Percentiles rank a stretch among this genome's conserved stretches.
Evolutionary conservation across 352 stramenopile genomes (phyloP).

Genomic region (Plasmopara viticola): DNA sequence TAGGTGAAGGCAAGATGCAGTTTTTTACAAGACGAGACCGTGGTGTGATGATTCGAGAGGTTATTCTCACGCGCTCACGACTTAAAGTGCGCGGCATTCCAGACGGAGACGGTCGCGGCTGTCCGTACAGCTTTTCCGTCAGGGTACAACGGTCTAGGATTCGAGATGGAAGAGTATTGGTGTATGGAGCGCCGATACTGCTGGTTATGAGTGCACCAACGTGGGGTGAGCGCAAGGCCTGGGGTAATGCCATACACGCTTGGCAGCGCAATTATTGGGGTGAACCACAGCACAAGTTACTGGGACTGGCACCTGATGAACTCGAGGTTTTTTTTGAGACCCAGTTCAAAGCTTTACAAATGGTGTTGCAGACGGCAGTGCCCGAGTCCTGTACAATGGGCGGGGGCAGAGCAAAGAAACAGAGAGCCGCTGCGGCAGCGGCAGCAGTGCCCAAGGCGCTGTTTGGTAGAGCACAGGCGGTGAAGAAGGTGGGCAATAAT

Average conservation of each 20-base stretch:
- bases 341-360: conserved; percentile 49
- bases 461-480: conserved; percentile 46
- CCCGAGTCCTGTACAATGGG: conserved; percentile 11
- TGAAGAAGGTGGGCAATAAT: conserved; percentile 50
- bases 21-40: conserved; percentile 62
- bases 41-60: conserved; percentile 56
- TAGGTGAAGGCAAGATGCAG: conserved; percentile 67
- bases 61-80: conserved; percentile 63
- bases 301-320: conserved; percentile 46
- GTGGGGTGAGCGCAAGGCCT: conserved; percentile 72
- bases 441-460: conserved; percentile 34
- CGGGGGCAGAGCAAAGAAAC: conserved; percentile 13
- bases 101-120: conserved; percentile 60
- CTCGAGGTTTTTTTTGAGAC: conserved; percentile 72
- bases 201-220: conserved; percentile 65
- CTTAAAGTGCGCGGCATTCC: conserved; percentile 75
- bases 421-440: conserved; percentile 10
- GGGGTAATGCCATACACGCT: conserved; percentile 82
- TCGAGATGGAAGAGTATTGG: conserved; percentile 54
- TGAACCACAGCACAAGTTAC: conserved; percentile 54
- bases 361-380: conserved; percentile 31
- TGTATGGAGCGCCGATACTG: conserved; percentile 47
- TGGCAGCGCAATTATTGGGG: conserved; percentile 86
- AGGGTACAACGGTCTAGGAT: conserved; percentile 66
- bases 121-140: conserved; percentile 73